Base-by-base conservation (phyloP, 257 asterid species). In the Solanum chiquidenum region DNA sequence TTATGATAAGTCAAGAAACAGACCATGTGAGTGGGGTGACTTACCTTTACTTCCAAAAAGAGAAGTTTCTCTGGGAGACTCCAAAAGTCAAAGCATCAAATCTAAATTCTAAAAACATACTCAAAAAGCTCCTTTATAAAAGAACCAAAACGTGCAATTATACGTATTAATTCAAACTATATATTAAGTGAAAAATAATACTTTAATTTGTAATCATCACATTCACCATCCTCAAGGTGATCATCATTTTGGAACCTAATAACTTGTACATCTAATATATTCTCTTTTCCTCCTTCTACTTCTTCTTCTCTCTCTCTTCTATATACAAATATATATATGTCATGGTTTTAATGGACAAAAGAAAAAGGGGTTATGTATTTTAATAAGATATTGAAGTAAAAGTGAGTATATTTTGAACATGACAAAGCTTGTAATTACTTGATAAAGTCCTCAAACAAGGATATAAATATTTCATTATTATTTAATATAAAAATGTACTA, bases 21-120 rank as follows among this genome's bases (percentile, higher is more conserved):
- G 84, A 89, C 83, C 98, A 94, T 92, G 98, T 95, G 98, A 84
- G 96, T 94, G 94, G 98, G 97, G 98, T 90, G 91, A 88, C 89
- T 88, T 83, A 91, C 91, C 95, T 94, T 94, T 92, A 94, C 91
- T 93, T 94, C 97, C 96, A 93, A 94, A 95, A 94, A 94, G 98
- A 95, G 97, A 90, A 95, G 95, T 93, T 92, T 88, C 91, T 89
- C 90, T 85, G 92, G 80, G 92, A 90, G 88, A 93, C 93, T 90
- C 95, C 95, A 92, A 90, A 92, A 93, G 97, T 91, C 96, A 92
- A 94, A 92, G 91, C 91, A 92, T 92, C 95, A 92, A 94, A 93
- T 93, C 96, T 87, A 84, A 88, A 93, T 49, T 49, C 69, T 49
- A 13, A 79, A 74, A 74, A 31, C 44, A 91, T 91, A 93, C 34